Percentiles rank a stretch among this genome's conserved stretches.
phyloP scores from a whole-genome alignment of 2,329 filamentous ascomycete genomes.

The Triangularia setosa region DNA sequence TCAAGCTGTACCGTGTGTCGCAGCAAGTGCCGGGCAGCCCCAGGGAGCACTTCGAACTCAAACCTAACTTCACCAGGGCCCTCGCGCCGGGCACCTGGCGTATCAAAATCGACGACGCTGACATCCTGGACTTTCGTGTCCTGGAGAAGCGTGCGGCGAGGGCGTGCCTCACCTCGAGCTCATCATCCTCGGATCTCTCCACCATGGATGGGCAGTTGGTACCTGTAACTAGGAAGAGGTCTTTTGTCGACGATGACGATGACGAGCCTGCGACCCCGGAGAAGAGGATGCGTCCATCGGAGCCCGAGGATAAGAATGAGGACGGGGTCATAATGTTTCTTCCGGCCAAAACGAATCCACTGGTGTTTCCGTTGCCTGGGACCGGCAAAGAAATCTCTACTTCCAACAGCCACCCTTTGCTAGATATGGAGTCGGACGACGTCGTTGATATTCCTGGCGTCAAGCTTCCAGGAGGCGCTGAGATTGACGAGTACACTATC shows the following conservation, averaged over 20 bases:
- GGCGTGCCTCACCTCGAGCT: conserved; percentile 31
- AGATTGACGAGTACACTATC: conserved; percentile 51
- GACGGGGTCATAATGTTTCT: conserved; percentile 56
- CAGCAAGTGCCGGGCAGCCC: conserved; percentile 36
- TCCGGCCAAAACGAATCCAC: conserved; percentile 45
- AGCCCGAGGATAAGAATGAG: conserved; percentile 31
- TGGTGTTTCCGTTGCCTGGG: conserved; percentile 49
- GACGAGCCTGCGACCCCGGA: conserved; percentile 36
- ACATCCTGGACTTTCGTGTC: conserved; percentile 56
- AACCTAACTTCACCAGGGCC: conserved; percentile 42
- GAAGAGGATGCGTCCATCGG: conserved; percentile 39
- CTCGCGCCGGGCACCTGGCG: conserved; percentile 55
- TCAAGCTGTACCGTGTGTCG: conserved; percentile 46
- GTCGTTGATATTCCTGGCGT: conserved; percentile 40
- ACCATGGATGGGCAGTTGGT: conserved; percentile 30
- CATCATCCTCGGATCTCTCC: conserved; percentile 21
- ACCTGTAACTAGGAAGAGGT: conserved; percentile 50
- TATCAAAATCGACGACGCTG: conserved; percentile 46
- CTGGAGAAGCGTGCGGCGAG: conserved; percentile 50
- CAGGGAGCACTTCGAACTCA: conserved; percentile 32
- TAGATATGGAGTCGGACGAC: conserved; percentile 48
- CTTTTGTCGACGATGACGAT: conserved; percentile 44
- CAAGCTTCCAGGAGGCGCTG: conserved; percentile 39
- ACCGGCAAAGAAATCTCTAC: conserved; percentile 46
- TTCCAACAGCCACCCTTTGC: conserved; percentile 45